These are phyloP conservation scores for Phylloporus sp. DNA, from an alignment of 1,284 basidiomycete species.

Conservation along the genomic window DNA sequence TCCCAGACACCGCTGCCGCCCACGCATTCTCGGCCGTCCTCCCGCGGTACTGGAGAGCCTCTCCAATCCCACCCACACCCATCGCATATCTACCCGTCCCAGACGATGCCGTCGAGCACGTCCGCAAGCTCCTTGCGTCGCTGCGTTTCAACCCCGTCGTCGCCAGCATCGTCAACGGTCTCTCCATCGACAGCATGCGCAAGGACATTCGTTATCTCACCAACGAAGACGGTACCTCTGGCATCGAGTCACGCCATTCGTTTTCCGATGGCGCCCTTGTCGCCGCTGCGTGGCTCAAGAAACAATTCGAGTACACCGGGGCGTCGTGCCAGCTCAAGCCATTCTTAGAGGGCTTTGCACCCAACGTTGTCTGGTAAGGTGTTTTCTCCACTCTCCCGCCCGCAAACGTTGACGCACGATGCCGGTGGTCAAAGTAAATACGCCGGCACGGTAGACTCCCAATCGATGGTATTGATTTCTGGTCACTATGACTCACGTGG, in stretches of 20 bases:
- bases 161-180: conserved; percentile 63
- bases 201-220: conserved; percentile 80
- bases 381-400: neutral
- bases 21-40: conserved; percentile 47
- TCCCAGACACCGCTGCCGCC: conserved; percentile 26
- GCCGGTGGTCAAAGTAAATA: conserved; percentile 53
- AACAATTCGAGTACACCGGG: conserved; percentile 71
- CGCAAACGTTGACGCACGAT: neutral
- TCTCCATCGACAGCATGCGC: conserved; percentile 65
- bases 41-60: conserved; percentile 65
- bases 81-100: conserved; percentile 57
- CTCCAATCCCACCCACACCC: conserved; percentile 52
- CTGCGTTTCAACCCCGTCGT: conserved; percentile 64
- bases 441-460: conserved; percentile 41
- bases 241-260: conserved; percentile 76
- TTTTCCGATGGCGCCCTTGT: conserved; percentile 70
- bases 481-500: conserved; percentile 89
- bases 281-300: conserved; percentile 80
- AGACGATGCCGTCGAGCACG: conserved; percentile 48
- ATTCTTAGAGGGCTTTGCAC: conserved; percentile 76
- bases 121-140: conserved; percentile 50
- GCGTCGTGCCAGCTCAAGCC: conserved; percentile 68
- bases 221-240: conserved; percentile 71
- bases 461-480: conserved; percentile 72
- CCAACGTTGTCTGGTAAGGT: conserved; percentile 80